A percentile compares a stretch with the other conserved stretches of the same genome.
phyloP scores from a whole-genome alignment of 768 basidiomycete species.

The Suillus subalutaceus region DNA sequence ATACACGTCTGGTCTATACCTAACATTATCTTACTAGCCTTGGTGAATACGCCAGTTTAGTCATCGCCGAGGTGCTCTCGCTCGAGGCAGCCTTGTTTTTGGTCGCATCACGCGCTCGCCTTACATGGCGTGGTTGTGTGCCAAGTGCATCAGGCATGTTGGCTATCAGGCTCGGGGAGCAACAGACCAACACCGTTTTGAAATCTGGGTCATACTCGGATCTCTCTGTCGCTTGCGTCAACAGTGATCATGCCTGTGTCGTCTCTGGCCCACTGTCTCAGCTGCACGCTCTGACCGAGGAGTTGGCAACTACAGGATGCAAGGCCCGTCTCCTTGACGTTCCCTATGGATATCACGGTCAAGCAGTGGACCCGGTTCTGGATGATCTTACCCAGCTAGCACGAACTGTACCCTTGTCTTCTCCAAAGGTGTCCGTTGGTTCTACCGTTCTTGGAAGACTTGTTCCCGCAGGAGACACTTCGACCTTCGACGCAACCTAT shows the following conservation, averaged over 20 bases:
- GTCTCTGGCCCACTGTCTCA: slow-evolving; percentile 56
- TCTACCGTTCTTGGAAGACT: slow-evolving; percentile 62
- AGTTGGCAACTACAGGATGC: slow-evolving; percentile 42
- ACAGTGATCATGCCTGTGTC: slow-evolving; percentile 58
- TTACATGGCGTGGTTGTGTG: slow-evolving; percentile 55
- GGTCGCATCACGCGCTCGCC: slow-evolving; percentile 56
- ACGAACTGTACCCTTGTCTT: slow-evolving; percentile 36
- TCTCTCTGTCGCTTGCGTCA: slow-evolving; percentile 61
- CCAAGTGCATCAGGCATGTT: slow-evolving; percentile 59
- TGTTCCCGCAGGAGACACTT: slow-evolving; percentile 52
- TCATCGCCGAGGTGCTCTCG: slow-evolving; percentile 58
- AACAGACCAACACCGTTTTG: slow-evolving; percentile 39
- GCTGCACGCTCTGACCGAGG: slow-evolving; percentile 43
- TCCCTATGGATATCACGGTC: slow-evolving; percentile 68
- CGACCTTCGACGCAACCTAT: slow-evolving; percentile 52
- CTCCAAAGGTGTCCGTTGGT: slow-evolving; percentile 61
- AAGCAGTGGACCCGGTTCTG: slow-evolving; percentile 61
- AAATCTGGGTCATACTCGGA: slow-evolving; percentile 35
- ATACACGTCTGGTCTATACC: not conserved
- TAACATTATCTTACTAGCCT: slow-evolving; percentile 46
- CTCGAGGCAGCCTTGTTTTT: slow-evolving; percentile 61
- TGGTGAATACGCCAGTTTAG: slow-evolving; percentile 78
- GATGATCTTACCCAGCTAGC: slow-evolving; percentile 49
- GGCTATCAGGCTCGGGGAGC: slow-evolving; percentile 46
- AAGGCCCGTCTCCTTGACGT: slow-evolving; percentile 51